phyloP scores from a whole-genome alignment of 768 basidiomycete species.

The Leccinum olivaceopallidum region DNA sequence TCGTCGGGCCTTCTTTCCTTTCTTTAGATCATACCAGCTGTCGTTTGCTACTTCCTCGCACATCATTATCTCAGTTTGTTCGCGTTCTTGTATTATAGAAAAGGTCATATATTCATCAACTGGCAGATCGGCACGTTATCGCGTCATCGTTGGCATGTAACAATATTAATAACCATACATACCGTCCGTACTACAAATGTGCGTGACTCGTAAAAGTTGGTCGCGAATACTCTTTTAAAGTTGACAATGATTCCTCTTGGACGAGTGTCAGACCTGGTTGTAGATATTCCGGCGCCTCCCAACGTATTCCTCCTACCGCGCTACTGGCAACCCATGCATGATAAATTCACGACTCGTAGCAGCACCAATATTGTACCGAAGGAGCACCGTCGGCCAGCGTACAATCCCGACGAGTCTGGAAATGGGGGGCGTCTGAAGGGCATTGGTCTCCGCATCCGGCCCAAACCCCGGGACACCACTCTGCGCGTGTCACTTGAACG shows the following conservation, averaged over 20 bases:
- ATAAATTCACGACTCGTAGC: slow-evolving; percentile 5
- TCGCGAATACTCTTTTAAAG: neutral
- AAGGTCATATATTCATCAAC: slow-evolving; percentile 15
- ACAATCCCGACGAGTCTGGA: slow-evolving; percentile 16
- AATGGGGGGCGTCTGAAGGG: slow-evolving; percentile 9
- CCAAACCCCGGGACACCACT: slow-evolving; percentile 15
- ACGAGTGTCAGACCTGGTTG: neutral
- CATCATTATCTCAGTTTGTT: slow-evolving; percentile 32
- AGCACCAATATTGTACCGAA: slow-evolving; percentile 17
- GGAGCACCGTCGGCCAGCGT: neutral
- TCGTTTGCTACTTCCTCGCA: slow-evolving; percentile 31
- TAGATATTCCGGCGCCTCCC: neutral
- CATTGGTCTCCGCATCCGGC: slow-evolving; percentile 14
- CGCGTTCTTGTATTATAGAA: slow-evolving; percentile 35
- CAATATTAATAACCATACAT: neutral
- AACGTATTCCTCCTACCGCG: neutral
- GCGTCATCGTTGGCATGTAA: neutral
- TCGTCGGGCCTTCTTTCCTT: slow-evolving; percentile 11
- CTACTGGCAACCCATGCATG: neutral
- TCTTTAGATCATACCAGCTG: slow-evolving; percentile 27
- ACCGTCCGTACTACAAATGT: neutral
- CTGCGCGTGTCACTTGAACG: neutral
- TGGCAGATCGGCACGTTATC: neutral
- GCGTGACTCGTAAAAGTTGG: neutral
- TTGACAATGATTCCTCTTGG: neutral